Conservation (phyloP, 495 filamentous ascomycete species). For the Terfezia boudieri region DNA sequence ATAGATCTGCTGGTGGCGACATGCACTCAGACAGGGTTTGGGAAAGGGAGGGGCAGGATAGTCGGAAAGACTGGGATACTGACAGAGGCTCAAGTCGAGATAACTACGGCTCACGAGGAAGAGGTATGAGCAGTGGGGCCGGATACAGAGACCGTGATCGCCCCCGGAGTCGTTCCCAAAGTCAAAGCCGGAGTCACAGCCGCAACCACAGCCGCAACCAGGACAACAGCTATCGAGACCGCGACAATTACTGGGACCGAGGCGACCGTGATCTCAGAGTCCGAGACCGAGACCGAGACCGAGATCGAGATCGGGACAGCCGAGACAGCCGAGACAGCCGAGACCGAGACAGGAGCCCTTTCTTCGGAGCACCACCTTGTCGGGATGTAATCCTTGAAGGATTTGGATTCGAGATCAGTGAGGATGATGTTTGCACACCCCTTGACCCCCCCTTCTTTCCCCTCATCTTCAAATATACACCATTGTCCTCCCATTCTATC, state of each 20-base stretch:
- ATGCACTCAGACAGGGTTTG: neutral
- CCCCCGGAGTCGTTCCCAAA: neutral
- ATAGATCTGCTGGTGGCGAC: neutral
- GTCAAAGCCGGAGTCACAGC: neutral
- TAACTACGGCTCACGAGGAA: neutral
- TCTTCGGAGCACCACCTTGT: conserved; percentile 9
- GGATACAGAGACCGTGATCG: neutral
- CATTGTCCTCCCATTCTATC: too few species aligned
- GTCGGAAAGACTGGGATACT: neutral
- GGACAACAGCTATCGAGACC: neutral
- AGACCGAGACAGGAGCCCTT: conserved; percentile 10
- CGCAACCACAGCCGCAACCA: neutral
- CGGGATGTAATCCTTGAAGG: conserved; percentile 19
- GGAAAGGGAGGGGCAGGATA: neutral
- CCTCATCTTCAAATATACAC: neutral
- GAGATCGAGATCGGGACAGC: conserved; percentile 8
- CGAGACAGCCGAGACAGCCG: conserved; percentile 13
- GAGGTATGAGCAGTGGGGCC: neutral
- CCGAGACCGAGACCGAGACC: conserved; percentile 2
- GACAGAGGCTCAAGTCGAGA: neutral
- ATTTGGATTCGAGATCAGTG: conserved; percentile 16
- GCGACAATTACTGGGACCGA: too few species aligned
- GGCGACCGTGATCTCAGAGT: neutral
- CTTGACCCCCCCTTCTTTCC: conserved; percentile 12
- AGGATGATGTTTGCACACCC: conserved; percentile 21